Base-by-base conservation (phyloP, 2,329 filamentous ascomycete genomes). In the Phialophora macrospora region DNA sequence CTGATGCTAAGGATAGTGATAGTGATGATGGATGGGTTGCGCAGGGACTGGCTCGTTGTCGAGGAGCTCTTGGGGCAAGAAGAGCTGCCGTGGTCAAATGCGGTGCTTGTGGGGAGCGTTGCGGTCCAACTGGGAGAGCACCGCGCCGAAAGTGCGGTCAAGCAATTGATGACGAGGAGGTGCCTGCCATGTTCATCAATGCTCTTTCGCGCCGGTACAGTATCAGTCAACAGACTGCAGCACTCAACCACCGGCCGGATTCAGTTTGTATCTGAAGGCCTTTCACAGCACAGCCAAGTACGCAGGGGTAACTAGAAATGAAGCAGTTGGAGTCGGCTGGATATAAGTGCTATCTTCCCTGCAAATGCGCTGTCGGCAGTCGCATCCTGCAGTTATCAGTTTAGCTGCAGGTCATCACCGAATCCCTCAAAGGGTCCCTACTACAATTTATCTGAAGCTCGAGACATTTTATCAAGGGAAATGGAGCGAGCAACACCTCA, bases 1-100 rank as follows among this genome's bases (percentile, higher is more conserved):
- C 52, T n/a, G 28, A 3, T 28, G 24, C 12, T 30, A 55, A 55
- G 24, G 11, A 55, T 55, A 28, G 38, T 26, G 20, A 52, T 14
- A 14, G 46, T 60, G 38, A 60, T 32, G 58, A 52, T 52, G 28
- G n/a, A 34, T 55, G 48, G 46, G 22, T 12, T 5, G 20, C 12
- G 58, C 32, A 44, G 57, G 28, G n/a, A 24, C 26, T 51, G 20
- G 14, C 14, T 51, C 6, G 48, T 24, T 26, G 0, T 51, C 48
- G 24, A 51, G 20, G 48, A 51, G 48, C 22, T 51, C 12, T 51
- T 28, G 9, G 24, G 22, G 24, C 20, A 51, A 51, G 60, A 62
- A 14, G 59, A 54, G 28, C 26, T 49, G 20, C 48, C 48, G 48
- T 51, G 22, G 20, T 51, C 48, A 24, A 51, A 51, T 51, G 24